Evolutionary conservation across 2,329 filamentous ascomycete genomes (phyloP), one percentile per base, ranked within the genome.

Genomic region (Colletotrichum horii): DNA sequence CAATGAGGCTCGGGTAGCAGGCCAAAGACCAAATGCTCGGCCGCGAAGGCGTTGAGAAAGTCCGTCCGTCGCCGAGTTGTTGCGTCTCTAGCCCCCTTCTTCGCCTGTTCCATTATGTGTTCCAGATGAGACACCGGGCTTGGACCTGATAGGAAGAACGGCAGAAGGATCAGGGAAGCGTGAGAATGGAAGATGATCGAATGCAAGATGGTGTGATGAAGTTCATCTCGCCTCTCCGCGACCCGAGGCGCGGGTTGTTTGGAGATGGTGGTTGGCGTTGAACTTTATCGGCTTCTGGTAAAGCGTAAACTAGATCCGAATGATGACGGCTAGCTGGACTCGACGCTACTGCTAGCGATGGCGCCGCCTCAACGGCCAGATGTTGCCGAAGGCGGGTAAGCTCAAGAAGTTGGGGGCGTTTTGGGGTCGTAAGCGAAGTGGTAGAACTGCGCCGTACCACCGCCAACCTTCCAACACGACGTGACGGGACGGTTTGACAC

Each of bases 71-170:
- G 22, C 55, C 55, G 24, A 58, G 55, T 12, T 58, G 22, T 16
- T 58, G 55, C 55, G 55, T 61, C 28, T 30, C 11, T 55, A 16
- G 55, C 28, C 34, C 70, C 48, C 52, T 67, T 52, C 62, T 72
- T 60, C 36, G 34, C 32, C 8, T 72, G 70, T 72, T 72, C 62
- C 62, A 60, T 67, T 60, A 28, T 8, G 55, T 72, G 70, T 67
- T 72, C 70, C 62, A 72, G 62, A 61, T 36, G 58, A 32, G 28
- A 61, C 58, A 24, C 55, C 22, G 55, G 26, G 55, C 55, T 24
- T 26, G 22, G 26, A 24, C 24, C 55, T 58, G 55, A 58, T 24
- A 58, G 55, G 55, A 24, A 61, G 32, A 48, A 15, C 52, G 52
- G 32, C 32, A 24, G 22, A 71, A 28, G 4, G 26, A 24, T 38